phyloP scores from a whole-genome alignment of 371 early-diverging fungal species.

The Mortierella sp. region DNA sequence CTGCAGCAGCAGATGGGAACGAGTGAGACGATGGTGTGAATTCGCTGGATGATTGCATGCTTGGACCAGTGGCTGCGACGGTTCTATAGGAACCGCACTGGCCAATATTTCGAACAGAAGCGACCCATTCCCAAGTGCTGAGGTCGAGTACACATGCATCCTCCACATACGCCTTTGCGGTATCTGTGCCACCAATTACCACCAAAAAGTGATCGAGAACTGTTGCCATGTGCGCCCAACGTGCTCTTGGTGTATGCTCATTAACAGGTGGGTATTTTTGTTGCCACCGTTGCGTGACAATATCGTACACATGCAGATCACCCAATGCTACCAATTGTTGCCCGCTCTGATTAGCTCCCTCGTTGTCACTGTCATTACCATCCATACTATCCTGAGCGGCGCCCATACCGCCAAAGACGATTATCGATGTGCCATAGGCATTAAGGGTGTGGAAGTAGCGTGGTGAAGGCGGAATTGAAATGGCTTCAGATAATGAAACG shows the following conservation, averaged over 20 bases:
- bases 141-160: constrained; percentile 80
- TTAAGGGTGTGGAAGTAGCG: constrained; percentile 72
- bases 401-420: constrained; percentile 68
- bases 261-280: constrained; percentile 60
- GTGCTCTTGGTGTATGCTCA: constrained; percentile 67
- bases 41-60: constrained; percentile 26
- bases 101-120: constrained; percentile 59
- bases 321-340: constrained; percentile 64
- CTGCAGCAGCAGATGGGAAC: constrained; percentile 30
- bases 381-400: constrained; percentile 3
- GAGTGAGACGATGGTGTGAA: constrained; percentile 31
- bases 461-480: constrained; percentile 46
- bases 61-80: constrained; percentile 60
- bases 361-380: constrained; percentile 21
- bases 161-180: constrained; percentile 76
- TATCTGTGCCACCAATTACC: constrained; percentile 82
- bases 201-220: constrained; percentile 68
- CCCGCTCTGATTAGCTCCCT: neutral
- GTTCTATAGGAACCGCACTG: constrained; percentile 70
- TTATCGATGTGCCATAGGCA: constrained; percentile 61
- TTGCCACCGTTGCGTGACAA: constrained; percentile 67
- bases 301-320: constrained; percentile 76
- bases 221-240: constrained; percentile 80
- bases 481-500: constrained; percentile 23
- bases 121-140: constrained; percentile 69